Conservation (phyloP, 805 yeast species). For the Saturnispora hagleri region DNA sequence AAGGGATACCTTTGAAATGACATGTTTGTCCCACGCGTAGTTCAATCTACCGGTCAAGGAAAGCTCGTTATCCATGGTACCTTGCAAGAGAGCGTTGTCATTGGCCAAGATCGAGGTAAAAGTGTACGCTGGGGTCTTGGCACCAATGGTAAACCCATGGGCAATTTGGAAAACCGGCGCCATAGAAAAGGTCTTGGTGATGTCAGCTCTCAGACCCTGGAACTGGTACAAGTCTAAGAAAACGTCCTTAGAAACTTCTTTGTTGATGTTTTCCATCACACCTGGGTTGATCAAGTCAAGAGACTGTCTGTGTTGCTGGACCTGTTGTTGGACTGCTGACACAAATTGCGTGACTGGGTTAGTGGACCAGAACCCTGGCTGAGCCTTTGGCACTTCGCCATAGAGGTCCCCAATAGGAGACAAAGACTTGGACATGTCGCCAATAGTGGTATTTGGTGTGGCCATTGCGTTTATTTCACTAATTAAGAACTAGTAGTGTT, state of each 20-base stretch:
- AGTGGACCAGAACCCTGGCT: slow-evolving; percentile 60
- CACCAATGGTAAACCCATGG: slow-evolving; percentile 85
- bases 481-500: neutral
- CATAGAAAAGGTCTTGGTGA: slow-evolving; percentile 82
- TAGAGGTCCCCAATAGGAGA: slow-evolving; percentile 53
- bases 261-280: slow-evolving; percentile 83
- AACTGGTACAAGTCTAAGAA: slow-evolving; percentile 82
- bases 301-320: slow-evolving; percentile 70
- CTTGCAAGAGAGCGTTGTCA: slow-evolving; percentile 81
- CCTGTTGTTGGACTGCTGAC: slow-evolving; percentile 63
- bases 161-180: slow-evolving; percentile 95
- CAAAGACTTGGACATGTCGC: slow-evolving; percentile 48
- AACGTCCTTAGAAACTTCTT: slow-evolving; percentile 91
- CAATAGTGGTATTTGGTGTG: slow-evolving; percentile 32
- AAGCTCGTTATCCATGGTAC: slow-evolving; percentile 79
- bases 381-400: slow-evolving; percentile 39
- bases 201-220: slow-evolving; percentile 94
- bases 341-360: slow-evolving; percentile 76
- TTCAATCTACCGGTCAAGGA: slow-evolving; percentile 83
- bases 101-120: slow-evolving; percentile 84
- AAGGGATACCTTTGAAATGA: slow-evolving; percentile 74
- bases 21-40: slow-evolving; percentile 78
- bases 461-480: slow-evolving; percentile 17
- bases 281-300: slow-evolving; percentile 88
- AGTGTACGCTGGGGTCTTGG: slow-evolving; percentile 83